Evolutionary conservation across 805 yeast genomes (phyloP).

Genomic region (Metschnikowia shivogae): DNA sequence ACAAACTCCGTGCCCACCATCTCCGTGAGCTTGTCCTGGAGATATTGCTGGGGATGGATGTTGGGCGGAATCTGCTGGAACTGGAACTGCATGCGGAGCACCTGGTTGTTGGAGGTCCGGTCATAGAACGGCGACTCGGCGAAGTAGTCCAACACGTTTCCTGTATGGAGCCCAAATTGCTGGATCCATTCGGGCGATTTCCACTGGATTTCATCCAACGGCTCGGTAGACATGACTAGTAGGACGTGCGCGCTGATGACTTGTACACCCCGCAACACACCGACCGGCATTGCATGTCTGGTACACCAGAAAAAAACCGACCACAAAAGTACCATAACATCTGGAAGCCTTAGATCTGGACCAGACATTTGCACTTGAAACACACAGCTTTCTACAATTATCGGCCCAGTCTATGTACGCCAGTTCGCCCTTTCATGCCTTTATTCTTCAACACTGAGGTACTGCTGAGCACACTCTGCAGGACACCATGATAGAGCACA

Average conservation of each 20-base stretch:
- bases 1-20: conserved; percentile 87
- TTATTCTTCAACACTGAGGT: too few species aligned
- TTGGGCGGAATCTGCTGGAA: conserved; percentile 50
- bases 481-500: too few species aligned
- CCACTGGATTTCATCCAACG: conserved; percentile 92
- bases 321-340: too few species aligned
- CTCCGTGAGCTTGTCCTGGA: conserved; percentile 58
- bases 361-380: too few species aligned
- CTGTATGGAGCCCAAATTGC: conserved; percentile 78
- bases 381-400: too few species aligned
- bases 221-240: conserved; percentile 20
- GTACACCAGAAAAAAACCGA: too few species aligned
- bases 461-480: too few species aligned
- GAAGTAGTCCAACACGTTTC: conserved; percentile 89
- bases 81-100: conserved; percentile 91
- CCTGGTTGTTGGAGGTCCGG: conserved; percentile 90
- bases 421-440: too few species aligned
- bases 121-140: conserved; percentile 94
- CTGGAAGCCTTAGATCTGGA: too few species aligned
- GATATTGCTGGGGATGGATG: conserved; percentile 32
- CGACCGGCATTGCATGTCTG: too few species aligned
- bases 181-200: conserved; percentile 97
- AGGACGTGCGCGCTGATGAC: background rate
- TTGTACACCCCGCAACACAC: too few species aligned
- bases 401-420: too few species aligned